Conservation (phyloP, 1,284 basidiomycete species). For the Tilletia horrida region DNA sequence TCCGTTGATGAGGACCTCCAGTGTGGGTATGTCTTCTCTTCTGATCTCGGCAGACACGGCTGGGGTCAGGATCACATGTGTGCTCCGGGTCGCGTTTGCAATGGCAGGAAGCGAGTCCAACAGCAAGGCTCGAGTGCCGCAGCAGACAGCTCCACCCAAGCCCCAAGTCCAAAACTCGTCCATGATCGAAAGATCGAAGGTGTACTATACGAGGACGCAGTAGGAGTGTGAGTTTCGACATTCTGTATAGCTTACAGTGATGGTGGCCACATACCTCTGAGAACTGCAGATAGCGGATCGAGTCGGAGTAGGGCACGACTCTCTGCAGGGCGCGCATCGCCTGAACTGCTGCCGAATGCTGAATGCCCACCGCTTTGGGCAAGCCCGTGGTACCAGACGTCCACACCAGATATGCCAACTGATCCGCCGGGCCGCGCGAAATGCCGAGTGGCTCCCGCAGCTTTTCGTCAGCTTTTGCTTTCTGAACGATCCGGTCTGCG, state of each 20-base stretch:
- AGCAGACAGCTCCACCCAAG: constrained; percentile 50
- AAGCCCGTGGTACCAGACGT: constrained; percentile 56
- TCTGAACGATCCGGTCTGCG: background rate
- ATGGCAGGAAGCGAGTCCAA: constrained; percentile 41
- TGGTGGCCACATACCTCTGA: constrained; percentile 29
- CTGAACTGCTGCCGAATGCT: constrained; percentile 52
- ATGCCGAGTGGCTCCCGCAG: background rate
- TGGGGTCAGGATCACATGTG: constrained; percentile 54
- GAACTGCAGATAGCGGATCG: constrained; percentile 53
- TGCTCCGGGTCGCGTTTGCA: constrained; percentile 41
- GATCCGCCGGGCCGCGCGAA: constrained; percentile 18
- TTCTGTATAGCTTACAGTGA: background rate
- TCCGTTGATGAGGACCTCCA: constrained; percentile 55
- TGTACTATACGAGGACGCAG: constrained; percentile 29
- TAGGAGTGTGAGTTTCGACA: no score
- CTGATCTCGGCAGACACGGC: constrained; percentile 56
- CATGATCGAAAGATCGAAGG: constrained; percentile 54
- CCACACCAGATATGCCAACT: constrained; percentile 54
- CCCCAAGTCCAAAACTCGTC: constrained; percentile 54
- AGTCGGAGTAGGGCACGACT: constrained; percentile 46
- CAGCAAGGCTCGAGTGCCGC: constrained; percentile 40
- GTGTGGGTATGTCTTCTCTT: constrained; percentile 42
- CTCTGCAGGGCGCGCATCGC: constrained; percentile 49
- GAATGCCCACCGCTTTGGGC: constrained; percentile 54
- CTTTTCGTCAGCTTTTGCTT: background rate